These are phyloP conservation scores for Leptographium lundbergii DNA, from an alignment of 2,329 filamentous ascomycete species.

Conservation along the genomic window DNA sequence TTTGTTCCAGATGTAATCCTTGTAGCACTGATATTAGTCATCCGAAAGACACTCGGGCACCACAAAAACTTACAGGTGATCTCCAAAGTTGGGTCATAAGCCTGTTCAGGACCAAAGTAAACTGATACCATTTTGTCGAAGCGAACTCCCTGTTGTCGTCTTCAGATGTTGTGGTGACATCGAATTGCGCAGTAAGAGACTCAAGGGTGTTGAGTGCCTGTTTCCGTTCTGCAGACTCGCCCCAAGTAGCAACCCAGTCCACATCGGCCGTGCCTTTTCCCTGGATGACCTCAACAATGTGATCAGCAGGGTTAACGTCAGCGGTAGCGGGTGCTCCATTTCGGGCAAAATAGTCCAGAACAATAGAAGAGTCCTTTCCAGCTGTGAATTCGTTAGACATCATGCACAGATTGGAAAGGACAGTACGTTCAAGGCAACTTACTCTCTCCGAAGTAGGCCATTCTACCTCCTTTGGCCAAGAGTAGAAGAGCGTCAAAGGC, in stretches of 20 bases:
- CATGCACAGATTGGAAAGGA: background rate
- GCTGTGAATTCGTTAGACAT: background rate
- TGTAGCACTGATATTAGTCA: background rate
- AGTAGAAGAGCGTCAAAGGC: conserved; percentile 54
- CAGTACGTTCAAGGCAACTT: background rate
- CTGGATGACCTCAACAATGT: conserved; percentile 51
- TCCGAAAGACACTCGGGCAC: background rate
- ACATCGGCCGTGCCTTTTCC: conserved; percentile 13
- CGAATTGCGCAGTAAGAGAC: background rate
- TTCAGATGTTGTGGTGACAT: background rate
- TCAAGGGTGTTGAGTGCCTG: conserved; percentile 52
- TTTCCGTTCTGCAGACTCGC: conserved; percentile 22
- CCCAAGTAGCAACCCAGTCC: conserved; percentile 27
- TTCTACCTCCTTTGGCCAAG: conserved; percentile 50
- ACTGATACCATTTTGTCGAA: conserved; percentile 50
- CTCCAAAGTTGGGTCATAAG: conserved; percentile 8
- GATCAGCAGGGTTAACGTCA: conserved; percentile 60
- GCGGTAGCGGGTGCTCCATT: conserved; percentile 50
- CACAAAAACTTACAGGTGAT: conserved; percentile 1
- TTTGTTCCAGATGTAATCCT: conserved; percentile 61
- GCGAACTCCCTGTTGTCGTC: conserved; percentile 50
- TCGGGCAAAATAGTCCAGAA: conserved; percentile 52
- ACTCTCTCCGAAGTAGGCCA: conserved; percentile 47
- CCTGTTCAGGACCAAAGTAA: conserved; percentile 38
- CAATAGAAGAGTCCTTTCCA: conserved; percentile 33